Evolutionary conservation across 2,329 filamentous ascomycete species (phyloP).

Genomic region (Colletotrichum musae): DNA sequence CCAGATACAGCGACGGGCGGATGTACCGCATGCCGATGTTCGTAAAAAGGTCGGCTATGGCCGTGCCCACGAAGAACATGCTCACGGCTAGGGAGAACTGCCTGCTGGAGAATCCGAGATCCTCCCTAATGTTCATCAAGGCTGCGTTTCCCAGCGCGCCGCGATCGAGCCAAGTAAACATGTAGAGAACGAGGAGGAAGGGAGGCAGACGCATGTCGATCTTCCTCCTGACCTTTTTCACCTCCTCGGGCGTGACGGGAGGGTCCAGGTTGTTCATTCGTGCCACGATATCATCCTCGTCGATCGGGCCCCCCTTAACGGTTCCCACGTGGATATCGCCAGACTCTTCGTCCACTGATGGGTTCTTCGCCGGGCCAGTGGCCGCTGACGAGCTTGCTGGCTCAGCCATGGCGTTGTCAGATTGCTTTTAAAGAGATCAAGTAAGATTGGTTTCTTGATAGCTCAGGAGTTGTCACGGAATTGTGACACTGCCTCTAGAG

Average conservation of each 20-base stretch:
- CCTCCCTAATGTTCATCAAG: slow-evolving; percentile 43
- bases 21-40: slow-evolving; percentile 35
- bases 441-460: no score
- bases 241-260: slow-evolving; percentile 32
- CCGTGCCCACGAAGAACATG: slow-evolving; percentile 44
- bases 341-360: slow-evolving; percentile 7
- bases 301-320: background rate
- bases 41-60: slow-evolving; percentile 28
- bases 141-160: slow-evolving; percentile 43
- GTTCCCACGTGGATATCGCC: background rate
- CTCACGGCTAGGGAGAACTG: slow-evolving; percentile 44
- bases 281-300: slow-evolving; percentile 33
- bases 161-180: slow-evolving; percentile 40
- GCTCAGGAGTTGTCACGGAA: no score
- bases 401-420: background rate
- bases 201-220: slow-evolving; percentile 40
- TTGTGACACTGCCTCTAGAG: no score
- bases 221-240: slow-evolving; percentile 41
- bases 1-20: slow-evolving; percentile 31
- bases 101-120: slow-evolving; percentile 42
- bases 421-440: no score
- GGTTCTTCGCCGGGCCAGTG: background rate
- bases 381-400: background rate
- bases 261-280: slow-evolving; percentile 42
- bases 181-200: slow-evolving; percentile 34